Evolutionary conservation across 768 basidiomycete genomes (phyloP).

Genomic region (Russula foetens): DNA sequence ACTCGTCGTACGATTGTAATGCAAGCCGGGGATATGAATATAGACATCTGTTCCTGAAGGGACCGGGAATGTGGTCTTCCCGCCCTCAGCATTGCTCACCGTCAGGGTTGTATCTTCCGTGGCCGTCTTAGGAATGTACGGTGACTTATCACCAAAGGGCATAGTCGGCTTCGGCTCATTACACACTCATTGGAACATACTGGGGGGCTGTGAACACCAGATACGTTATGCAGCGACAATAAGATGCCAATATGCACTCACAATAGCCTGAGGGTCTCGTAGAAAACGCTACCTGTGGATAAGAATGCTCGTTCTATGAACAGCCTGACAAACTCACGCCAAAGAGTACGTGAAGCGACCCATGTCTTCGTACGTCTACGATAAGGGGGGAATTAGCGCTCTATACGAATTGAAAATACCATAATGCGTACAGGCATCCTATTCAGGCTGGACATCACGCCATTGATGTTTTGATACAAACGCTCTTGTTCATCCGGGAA

Average conservation of each 20-base stretch:
- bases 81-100: conserved; percentile 30
- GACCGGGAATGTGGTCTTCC: conserved; percentile 32
- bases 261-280: conserved; percentile 43
- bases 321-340: background rate
- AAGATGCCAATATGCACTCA: conserved; percentile 1
- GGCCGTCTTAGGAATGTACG: conserved; percentile 36
- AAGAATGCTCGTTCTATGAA: background rate
- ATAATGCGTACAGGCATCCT: background rate
- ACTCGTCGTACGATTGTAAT: conserved; percentile 38
- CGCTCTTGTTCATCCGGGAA: conserved; percentile 35
- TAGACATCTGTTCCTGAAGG: conserved; percentile 36
- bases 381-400: background rate
- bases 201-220: background rate
- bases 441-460: conserved; percentile 24
- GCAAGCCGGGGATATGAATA: conserved; percentile 34
- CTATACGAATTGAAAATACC: background rate
- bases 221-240: background rate
- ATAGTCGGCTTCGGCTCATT: background rate
- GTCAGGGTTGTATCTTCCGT: conserved; percentile 39
- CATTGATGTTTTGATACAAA: conserved; percentile 30
- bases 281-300: conserved; percentile 32
- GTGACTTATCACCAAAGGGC: conserved; percentile 31
- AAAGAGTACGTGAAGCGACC: conserved; percentile 13
- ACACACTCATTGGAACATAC: background rate
- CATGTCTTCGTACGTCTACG: conserved; percentile 23